A percentile compares a stretch with the other conserved stretches of the same genome.
phyloP scores from a whole-genome alignment of 306 rosid species.

The Trichosanthes cucumerina region DNA sequence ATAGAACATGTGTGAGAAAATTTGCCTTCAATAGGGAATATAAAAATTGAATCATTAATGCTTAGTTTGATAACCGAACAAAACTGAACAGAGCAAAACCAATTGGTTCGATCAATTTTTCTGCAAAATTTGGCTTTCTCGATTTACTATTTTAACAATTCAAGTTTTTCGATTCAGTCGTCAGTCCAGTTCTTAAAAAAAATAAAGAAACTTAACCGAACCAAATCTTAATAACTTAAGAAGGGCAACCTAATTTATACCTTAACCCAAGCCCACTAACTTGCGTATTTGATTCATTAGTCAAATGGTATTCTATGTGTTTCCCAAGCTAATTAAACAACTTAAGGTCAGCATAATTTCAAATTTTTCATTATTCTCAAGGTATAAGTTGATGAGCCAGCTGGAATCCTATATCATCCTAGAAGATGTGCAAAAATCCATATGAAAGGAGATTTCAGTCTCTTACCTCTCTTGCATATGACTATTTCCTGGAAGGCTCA shows the following conservation, averaged over 20 bases:
- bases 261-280: no score
- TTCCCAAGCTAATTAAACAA: background rate
- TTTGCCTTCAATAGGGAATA: background rate
- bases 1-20: background rate
- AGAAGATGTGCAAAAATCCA: background rate
- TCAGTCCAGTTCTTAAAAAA: no score
- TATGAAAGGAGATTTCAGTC: constrained; percentile 3
- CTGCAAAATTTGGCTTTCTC: no score
- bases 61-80: no score
- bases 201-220: no score
- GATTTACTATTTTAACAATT: no score
- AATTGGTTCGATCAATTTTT: no score
- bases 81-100: no score
- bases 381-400: background rate
- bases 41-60: background rate
- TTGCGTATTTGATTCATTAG: background rate
- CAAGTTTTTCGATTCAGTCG: no score
- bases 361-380: background rate
- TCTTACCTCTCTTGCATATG: constrained; percentile 34
- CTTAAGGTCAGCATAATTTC: background rate
- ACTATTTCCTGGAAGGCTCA: constrained; percentile 18
- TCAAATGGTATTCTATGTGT: background rate
- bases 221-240: no score
- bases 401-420: background rate
- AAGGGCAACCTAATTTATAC: no score